Percentiles rank a stretch among this genome's conserved stretches.
Evolutionary conservation across 352 stramenopile genomes (phyloP).

Genomic region (Phytophthora sojae): DNA sequence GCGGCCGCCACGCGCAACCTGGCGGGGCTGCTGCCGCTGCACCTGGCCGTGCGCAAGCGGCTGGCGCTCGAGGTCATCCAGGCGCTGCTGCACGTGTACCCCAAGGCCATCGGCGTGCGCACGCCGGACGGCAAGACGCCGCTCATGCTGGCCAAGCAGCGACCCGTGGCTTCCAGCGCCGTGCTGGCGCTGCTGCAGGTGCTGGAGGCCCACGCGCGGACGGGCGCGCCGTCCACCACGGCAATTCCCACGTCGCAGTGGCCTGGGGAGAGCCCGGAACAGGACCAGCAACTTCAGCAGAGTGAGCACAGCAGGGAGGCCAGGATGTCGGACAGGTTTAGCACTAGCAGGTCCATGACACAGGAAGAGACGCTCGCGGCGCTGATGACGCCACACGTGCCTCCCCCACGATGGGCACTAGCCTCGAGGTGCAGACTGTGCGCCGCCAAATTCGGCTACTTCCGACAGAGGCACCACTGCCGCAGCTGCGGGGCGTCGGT

Average conservation of each 20-base stretch:
- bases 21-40: slow-evolving; percentile 67
- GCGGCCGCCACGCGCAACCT: slow-evolving; percentile 57
- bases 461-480: slow-evolving; percentile 84
- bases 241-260: slow-evolving; percentile 23
- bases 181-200: slow-evolving; percentile 42
- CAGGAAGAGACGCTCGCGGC: slow-evolving; percentile 39
- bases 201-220: slow-evolving; percentile 43
- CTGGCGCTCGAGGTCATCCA: slow-evolving; percentile 68
- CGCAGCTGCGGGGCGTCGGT: slow-evolving; percentile 83
- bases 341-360: slow-evolving; percentile 20
- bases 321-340: slow-evolving; percentile 25
- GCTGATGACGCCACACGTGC: slow-evolving; percentile 26
- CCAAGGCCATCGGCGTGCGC: slow-evolving; percentile 50
- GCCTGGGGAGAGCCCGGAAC: slow-evolving; percentile 14
- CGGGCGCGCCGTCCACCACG: slow-evolving; percentile 18
- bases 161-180: slow-evolving; percentile 37
- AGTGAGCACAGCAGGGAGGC: slow-evolving; percentile 2
- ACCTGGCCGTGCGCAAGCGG: slow-evolving; percentile 72
- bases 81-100: slow-evolving; percentile 74
- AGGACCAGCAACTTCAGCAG: slow-evolving; percentile 6
- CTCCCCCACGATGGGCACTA: slow-evolving; percentile 64
- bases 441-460: slow-evolving; percentile 76
- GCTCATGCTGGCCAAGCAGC: slow-evolving; percentile 52
- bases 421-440: slow-evolving; percentile 70
- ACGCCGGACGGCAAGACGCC: slow-evolving; percentile 63